phyloP scores from a whole-genome alignment of 768 basidiomycete species.

The Phylloporus sp. region DNA sequence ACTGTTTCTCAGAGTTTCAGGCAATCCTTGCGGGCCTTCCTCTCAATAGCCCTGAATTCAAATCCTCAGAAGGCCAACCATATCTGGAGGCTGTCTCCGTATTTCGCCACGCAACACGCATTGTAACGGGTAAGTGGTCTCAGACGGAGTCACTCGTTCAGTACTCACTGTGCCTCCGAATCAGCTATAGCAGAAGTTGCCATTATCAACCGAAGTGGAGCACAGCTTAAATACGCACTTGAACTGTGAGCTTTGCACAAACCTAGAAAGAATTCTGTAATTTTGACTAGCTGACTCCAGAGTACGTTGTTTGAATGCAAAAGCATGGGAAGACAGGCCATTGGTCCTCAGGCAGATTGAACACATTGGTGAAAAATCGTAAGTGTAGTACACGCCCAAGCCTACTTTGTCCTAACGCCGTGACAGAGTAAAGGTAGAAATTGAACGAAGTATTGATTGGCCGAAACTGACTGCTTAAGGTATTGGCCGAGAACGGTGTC shows the following conservation, averaged over 20 bases:
- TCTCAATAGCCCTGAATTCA: slow-evolving; percentile 64
- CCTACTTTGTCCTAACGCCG: background rate
- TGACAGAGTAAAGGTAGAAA: slow-evolving; percentile 23
- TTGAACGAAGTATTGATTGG: background rate
- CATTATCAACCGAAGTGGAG: slow-evolving; percentile 57
- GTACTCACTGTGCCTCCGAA: slow-evolving; percentile 3
- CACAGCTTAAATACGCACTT: slow-evolving; percentile 64
- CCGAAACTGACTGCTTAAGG: slow-evolving; percentile 38
- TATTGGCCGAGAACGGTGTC: slow-evolving; percentile 71
- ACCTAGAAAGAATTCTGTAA: background rate
- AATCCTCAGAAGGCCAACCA: slow-evolving; percentile 64
- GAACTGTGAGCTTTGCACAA: slow-evolving; percentile 53
- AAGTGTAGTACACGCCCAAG: slow-evolving; percentile 23
- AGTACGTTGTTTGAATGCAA: slow-evolving; percentile 70
- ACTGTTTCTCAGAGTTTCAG: slow-evolving; percentile 34
- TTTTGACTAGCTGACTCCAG: slow-evolving; percentile 34
- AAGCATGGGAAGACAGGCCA: slow-evolving; percentile 89
- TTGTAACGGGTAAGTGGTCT: slow-evolving; percentile 57
- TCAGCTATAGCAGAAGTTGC: slow-evolving; percentile 80
- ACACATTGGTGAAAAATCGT: slow-evolving; percentile 93
- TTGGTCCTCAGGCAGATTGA: slow-evolving; percentile 82
- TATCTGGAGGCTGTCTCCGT: slow-evolving; percentile 63
- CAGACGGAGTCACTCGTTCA: background rate
- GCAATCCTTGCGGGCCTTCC: slow-evolving; percentile 69
- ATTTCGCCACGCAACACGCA: slow-evolving; percentile 71